Conservation (phyloP, 306 rosid species). For the Fagus crenata region DNA sequence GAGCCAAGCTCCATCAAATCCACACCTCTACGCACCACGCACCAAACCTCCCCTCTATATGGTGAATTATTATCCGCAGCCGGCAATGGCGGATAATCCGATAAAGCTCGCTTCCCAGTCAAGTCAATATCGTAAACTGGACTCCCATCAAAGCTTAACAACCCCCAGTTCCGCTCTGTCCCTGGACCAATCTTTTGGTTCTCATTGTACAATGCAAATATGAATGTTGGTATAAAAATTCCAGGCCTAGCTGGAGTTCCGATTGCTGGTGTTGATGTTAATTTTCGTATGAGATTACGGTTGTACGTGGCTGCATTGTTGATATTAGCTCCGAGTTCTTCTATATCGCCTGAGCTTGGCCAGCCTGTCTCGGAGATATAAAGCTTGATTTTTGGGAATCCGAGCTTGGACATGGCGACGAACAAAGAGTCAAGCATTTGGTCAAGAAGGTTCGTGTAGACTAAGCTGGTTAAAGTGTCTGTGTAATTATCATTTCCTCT, state of each 20-base stretch:
- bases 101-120: constrained; percentile 30
- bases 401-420: constrained; percentile 74
- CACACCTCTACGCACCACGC: constrained; percentile 44
- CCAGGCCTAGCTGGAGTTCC: constrained; percentile 77
- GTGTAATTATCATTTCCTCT: constrained; percentile 22
- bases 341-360: constrained; percentile 60
- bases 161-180: constrained; percentile 82
- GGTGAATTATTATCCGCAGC: constrained; percentile 35
- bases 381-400: constrained; percentile 52
- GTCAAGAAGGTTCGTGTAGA: constrained; percentile 71
- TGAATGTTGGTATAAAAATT: constrained; percentile 57
- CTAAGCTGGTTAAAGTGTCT: constrained; percentile 51
- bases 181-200: constrained; percentile 61
- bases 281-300: constrained; percentile 52
- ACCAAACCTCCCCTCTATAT: constrained; percentile 45
- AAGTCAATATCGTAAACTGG: constrained; percentile 64
- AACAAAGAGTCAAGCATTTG: constrained; percentile 80
- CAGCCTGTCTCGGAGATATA: constrained; percentile 77
- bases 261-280: constrained; percentile 46
- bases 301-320: constrained; percentile 68
- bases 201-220: constrained; percentile 71
- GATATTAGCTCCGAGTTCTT: constrained; percentile 53
- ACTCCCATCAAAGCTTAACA: constrained; percentile 52
- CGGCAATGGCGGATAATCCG: constrained; percentile 33
- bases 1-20: constrained; percentile 24